Conservation (phyloP, 352 stramenopile species). For the Pythium angustatum region DNA sequence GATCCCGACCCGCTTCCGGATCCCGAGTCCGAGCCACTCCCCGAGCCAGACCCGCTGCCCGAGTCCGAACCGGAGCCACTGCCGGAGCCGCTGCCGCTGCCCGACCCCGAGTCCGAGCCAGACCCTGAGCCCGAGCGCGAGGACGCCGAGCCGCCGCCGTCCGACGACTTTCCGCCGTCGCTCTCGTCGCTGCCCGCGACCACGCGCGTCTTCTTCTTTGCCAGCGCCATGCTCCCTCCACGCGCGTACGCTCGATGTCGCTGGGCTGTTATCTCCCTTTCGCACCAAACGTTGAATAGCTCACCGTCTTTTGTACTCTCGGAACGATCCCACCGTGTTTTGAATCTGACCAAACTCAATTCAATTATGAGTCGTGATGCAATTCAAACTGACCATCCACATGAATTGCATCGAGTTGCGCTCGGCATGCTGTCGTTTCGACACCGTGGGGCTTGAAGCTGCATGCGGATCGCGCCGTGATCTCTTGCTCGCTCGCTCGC, state of each 20-base stretch:
- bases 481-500: neutral
- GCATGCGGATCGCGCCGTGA: too few relatives aligned
- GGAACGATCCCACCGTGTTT: too few relatives aligned
- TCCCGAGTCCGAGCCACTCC: constrained; percentile 32
- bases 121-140: constrained; percentile 44
- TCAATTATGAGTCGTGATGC: too few relatives aligned
- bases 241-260: too few relatives aligned
- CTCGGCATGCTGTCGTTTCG: too few relatives aligned
- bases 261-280: too few relatives aligned
- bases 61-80: constrained; percentile 31
- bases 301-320: too few relatives aligned
- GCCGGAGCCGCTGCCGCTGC: constrained; percentile 26
- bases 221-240: constrained; percentile 19
- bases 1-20: constrained; percentile 18
- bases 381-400: too few relatives aligned
- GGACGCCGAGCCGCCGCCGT: constrained; percentile 54
- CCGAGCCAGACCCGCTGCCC: constrained; percentile 34
- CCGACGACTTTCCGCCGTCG: constrained; percentile 54
- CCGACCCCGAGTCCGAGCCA: constrained; percentile 31
- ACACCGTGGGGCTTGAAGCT: too few relatives aligned
- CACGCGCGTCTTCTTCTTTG: constrained; percentile 60
- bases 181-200: constrained; percentile 74
- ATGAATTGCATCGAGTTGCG: too few relatives aligned
- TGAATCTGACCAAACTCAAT: too few relatives aligned
- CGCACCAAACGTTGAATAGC: too few relatives aligned